Evolutionary conservation across 176 grass and related monocot species (phyloP).

Genomic region (Themeda triandra): DNA sequence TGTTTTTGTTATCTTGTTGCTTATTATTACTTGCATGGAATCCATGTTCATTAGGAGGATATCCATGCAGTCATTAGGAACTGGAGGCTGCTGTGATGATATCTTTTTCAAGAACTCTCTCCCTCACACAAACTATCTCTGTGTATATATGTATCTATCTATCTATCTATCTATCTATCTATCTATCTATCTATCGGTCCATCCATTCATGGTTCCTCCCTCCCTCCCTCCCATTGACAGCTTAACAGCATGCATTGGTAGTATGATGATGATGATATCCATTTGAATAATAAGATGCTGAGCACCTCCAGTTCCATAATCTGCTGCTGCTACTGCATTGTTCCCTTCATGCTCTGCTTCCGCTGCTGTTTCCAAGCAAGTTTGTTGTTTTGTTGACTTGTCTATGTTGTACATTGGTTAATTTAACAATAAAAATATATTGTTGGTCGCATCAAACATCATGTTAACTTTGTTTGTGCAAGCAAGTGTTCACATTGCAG

Average conservation of each 20-base stretch:
- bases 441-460: neutral
- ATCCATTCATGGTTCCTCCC: neutral
- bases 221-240: neutral
- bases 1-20: too few species aligned
- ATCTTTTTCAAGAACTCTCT: neutral
- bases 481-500: neutral
- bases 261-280: neutral
- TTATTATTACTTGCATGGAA: neutral
- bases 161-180: too few species aligned
- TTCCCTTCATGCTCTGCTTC: neutral
- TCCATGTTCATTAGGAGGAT: neutral
- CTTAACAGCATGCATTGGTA: neutral
- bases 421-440: neutral
- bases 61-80: neutral
- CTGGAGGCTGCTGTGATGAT: conserved; percentile 21
- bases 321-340: neutral
- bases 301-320: neutral
- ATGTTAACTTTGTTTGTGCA: neutral
- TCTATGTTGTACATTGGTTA: neutral
- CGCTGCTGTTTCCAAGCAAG: neutral
- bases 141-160: neutral
- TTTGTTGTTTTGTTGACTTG: neutral
- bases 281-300: conserved; percentile 5
- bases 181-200: neutral
- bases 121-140: neutral